Base-by-base conservation (phyloP, 495 filamentous ascomycete species). In the Trypethelium eluteriae region DNA sequence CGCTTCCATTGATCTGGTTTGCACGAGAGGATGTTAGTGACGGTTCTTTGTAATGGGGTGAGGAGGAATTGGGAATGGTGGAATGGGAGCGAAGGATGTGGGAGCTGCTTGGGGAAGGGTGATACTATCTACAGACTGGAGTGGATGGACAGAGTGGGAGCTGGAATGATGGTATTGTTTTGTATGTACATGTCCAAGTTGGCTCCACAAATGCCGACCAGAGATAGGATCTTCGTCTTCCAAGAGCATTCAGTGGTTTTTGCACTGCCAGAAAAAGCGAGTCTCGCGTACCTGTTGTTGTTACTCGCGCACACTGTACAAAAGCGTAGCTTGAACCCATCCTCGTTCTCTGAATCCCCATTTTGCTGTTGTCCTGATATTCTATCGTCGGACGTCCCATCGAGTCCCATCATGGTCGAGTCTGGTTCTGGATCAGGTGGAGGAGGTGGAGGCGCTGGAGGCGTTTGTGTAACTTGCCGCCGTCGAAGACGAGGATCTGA, bases 231-330 rank as follows among this genome's bases (percentile, higher is more conserved):
- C 25, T 25, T 25, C 25, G 25, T 25, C 41, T 44, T 14, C 49
- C 11, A 53, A 14, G 18, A 14, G 18, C 18, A 5, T 25, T 25
- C 49, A 9, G 18, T 53, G 25, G 25, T n/a, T 53, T 5, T 59
- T n/a, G 7, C 36, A 59, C 32, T 6, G 34, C 18, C 25, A 59
- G n/a, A 41, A 62, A 38, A 36, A 38, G 36, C 2, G 41, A 62
- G 12, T 53, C 35, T 36, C 44, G 74, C 81, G 64, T 81, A 96
- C 84, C 93, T 86, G 74, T 98, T 97, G 71, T 97, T 87, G 74
- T 99, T 98, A 71, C 91, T 96, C 3, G 94, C 94, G 77, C 95
- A 99, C 46, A 99, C 94, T 2, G 95, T 99, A 82, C 95, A 99
- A 79, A 98, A 97, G 72, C 89, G 94, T 50, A 99, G 82, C 74